phyloP scores from a whole-genome alignment of 331 rosid species.

The Telfairia occidentalis region DNA sequence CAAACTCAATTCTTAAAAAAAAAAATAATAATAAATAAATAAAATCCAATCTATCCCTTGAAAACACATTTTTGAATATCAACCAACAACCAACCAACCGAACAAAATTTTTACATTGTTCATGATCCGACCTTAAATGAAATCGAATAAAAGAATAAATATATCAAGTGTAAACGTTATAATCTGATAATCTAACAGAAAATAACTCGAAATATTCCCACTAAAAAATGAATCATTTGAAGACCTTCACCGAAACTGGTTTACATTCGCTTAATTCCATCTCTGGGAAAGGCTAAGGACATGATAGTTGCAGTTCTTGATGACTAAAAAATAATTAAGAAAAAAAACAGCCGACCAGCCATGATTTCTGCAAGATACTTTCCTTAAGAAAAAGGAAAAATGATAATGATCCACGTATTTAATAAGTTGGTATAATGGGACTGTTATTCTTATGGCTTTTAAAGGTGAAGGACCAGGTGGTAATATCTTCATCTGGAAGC shows the following conservation, averaged over 20 bases:
- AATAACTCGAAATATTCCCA: not conserved
- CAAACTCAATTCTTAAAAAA: no score
- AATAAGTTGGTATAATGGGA: not conserved
- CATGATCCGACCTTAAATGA: not conserved
- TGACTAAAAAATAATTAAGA: no score
- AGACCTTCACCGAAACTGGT: not conserved
- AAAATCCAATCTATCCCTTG: not conserved
- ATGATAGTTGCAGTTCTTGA: no score
- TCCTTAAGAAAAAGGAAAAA: no score
- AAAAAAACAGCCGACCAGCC: no score
- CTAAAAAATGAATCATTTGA: not conserved
- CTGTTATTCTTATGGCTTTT: not conserved
- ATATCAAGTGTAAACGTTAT: not conserved
- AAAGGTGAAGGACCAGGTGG: not conserved
- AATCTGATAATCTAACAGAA: not conserved
- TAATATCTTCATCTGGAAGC: not conserved
- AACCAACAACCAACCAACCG: not conserved
- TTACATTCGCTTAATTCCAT: no score
- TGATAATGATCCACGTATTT: not conserved
- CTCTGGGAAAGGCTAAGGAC: no score
- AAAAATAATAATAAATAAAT: no score
- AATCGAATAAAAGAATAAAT: not conserved
- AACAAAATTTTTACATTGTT: not conserved
- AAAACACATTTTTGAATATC: not conserved
- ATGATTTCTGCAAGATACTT: no score